Evolutionary conservation across 2,329 filamentous ascomycete genomes (phyloP), one percentile per base, ranked within the genome.

Genomic region (Alternaria ventricosa): DNA sequence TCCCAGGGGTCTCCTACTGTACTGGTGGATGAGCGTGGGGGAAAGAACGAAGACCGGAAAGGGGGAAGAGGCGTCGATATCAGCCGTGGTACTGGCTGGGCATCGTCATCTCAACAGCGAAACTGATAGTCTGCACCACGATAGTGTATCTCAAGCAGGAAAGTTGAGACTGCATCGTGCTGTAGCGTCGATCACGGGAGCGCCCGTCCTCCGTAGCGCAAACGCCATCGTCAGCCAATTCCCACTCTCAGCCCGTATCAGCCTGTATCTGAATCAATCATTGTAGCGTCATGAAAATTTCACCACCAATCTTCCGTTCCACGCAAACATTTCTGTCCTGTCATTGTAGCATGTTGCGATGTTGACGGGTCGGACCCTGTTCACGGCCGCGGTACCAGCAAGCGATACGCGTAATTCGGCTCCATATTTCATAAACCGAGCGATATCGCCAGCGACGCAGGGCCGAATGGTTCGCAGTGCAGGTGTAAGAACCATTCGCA

Each of bases 181-280:
- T 63, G 57, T 28, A 60, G 36, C 53, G 67, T 49, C 64, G 65
- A 70, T 70, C 65, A 65, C 64, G 68, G 68, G 66, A 67, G 60
- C 60, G 61, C 64, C 64, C 64, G 66, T 60, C 58, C 59, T 55
- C 63, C 20, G 58, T 61, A 61, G 58, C 58, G 58, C n/a, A 44
- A 44, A 60, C 51, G 61, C 51, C 53, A 60, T 60, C 22, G 46
- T 36, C 46, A 53, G 36, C 18, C 27, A 28, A 41, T 25, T 18
- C 45, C 45, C 20, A 25, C 27, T 25, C 43, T 20, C 20, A 36
- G 49, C 59, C 43, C 27, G n/a, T 45, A 56, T 27, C 44, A 36
- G 49, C 59, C 43, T 23, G n/a, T 36, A 56, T 27, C 44, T 58
- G 46, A 53, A 46, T 45, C 59, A 41, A 46, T 43, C 27, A 41